These are phyloP conservation scores for Paraglomus brasilianum DNA, from an alignment of 192 early-diverging fungal genomes.

Conservation along the genomic window DNA sequence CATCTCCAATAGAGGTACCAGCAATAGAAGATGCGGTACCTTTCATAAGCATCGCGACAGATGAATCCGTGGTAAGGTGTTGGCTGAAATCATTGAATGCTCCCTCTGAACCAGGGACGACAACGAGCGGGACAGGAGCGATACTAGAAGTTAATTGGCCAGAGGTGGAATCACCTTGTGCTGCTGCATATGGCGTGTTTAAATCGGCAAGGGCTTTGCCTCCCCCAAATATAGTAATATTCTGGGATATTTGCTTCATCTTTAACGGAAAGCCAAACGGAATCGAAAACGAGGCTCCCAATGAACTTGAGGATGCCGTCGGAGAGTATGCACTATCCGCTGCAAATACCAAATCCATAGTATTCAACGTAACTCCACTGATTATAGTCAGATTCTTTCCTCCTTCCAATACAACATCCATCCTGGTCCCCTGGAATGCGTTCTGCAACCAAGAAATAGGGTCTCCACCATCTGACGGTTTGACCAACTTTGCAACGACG, in stretches of 20 bases:
- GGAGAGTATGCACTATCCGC: slow-evolving; percentile 50
- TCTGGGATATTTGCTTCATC: slow-evolving; percentile 53
- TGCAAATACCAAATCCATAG: slow-evolving; percentile 55
- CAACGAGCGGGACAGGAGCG: slow-evolving; percentile 45
- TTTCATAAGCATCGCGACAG: slow-evolving; percentile 43
- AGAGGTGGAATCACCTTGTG: slow-evolving; percentile 42
- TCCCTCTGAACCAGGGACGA: slow-evolving; percentile 41
- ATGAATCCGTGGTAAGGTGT: slow-evolving; percentile 44
- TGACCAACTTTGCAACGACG: slow-evolving; percentile 51
- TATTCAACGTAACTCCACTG: slow-evolving; percentile 49
- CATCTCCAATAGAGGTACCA: slow-evolving; percentile 53
- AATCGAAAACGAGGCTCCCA: slow-evolving; percentile 52
- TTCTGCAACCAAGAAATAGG: slow-evolving; percentile 49
- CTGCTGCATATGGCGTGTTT: slow-evolving; percentile 31
- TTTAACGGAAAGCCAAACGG: slow-evolving; percentile 64
- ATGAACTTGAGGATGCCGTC: slow-evolving; percentile 41
- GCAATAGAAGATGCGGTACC: slow-evolving; percentile 53
- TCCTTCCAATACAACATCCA: slow-evolving; percentile 51
- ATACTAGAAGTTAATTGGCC: slow-evolving; percentile 53
- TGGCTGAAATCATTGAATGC: slow-evolving; percentile 56
- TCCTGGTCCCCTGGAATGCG: slow-evolving; percentile 50
- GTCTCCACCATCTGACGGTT: slow-evolving; percentile 39
- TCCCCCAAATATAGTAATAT: slow-evolving; percentile 49
- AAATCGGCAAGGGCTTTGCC: slow-evolving; percentile 35
- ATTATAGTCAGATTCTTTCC: slow-evolving; percentile 49